Conservation (phyloP, 1,284 basidiomycete species). For the Cryptococcus sp. region DNA sequence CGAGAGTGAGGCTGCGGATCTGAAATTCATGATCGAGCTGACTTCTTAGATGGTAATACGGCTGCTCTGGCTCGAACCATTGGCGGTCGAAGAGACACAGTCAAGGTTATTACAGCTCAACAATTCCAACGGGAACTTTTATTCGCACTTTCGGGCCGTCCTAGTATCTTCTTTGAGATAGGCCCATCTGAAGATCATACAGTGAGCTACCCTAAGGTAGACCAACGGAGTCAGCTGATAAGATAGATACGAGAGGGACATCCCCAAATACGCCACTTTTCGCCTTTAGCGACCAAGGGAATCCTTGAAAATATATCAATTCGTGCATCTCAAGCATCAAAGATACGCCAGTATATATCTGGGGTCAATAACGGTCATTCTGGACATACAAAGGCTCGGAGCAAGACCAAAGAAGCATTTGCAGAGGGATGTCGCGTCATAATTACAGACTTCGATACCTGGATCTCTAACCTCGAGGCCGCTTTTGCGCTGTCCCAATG, state of each 20-base stretch:
- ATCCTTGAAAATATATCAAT: constrained; percentile 58
- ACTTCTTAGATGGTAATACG: not conserved
- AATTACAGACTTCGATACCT: constrained; percentile 58
- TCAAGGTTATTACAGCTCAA: constrained; percentile 19
- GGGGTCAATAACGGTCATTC: constrained; percentile 19
- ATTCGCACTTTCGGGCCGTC: constrained; percentile 32
- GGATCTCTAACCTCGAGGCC: constrained; percentile 67
- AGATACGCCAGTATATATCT: constrained; percentile 61
- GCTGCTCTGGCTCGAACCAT: too few relatives aligned
- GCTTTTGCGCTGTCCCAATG: constrained; percentile 52
- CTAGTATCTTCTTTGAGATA: constrained; percentile 28
- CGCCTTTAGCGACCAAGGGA: constrained; percentile 59
- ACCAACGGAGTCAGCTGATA: not conserved
- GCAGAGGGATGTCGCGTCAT: constrained; percentile 65
- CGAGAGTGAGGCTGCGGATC: not conserved
- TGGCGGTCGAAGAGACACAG: too few relatives aligned
- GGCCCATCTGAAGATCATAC: constrained; percentile 12
- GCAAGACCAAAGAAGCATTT: constrained; percentile 72
- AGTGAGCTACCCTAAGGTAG: constrained; percentile 14
- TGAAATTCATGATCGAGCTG: not conserved
- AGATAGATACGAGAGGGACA: constrained; percentile 14
- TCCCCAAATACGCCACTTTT: constrained; percentile 53
- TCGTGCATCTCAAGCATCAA: constrained; percentile 57
- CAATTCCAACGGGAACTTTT: constrained; percentile 39
- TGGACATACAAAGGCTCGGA: constrained; percentile 27